These are phyloP conservation scores for Narthecium ossifragum DNA, from an alignment of 106 monocot genomes.

Conservation along the genomic window DNA sequence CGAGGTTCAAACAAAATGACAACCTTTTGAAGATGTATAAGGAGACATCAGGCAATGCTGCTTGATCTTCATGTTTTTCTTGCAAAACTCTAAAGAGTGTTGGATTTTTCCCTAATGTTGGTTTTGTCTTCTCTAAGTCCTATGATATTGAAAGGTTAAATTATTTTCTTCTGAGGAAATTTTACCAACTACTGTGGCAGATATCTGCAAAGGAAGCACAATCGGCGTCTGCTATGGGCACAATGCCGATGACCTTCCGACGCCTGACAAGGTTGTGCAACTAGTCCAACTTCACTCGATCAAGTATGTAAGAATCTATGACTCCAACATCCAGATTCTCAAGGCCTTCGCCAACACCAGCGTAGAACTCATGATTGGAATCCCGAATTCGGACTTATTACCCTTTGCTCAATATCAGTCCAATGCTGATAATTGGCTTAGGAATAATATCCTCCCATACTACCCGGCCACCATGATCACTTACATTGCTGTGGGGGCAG, in stretches of 20 bases:
- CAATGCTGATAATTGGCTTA: slow-evolving; percentile 90
- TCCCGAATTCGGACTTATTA: slow-evolving; percentile 89
- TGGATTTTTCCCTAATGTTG: no score
- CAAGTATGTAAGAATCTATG: slow-evolving; percentile 84
- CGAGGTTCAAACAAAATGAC: no score
- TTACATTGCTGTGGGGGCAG: slow-evolving; percentile 79
- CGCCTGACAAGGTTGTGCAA: slow-evolving; percentile 85
- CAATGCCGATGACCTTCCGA: slow-evolving; percentile 93
- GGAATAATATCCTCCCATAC: slow-evolving; percentile 81
- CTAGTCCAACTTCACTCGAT: slow-evolving; percentile 66
- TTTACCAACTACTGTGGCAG: slow-evolving; percentile 2
- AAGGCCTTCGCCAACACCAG: slow-evolving; percentile 93
- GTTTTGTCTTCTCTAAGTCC: no score
- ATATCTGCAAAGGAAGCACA: slow-evolving; percentile 39
- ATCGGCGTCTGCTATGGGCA: slow-evolving; percentile 92
- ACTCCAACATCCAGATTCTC: slow-evolving; percentile 85
- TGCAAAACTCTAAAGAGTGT: neutral
- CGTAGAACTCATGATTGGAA: slow-evolving; percentile 78
- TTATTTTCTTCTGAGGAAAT: no score
- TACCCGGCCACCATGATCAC: slow-evolving; percentile 89
- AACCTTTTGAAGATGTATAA: neutral
- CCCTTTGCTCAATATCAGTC: slow-evolving; percentile 87
- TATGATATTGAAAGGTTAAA: no score
- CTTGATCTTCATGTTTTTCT: neutral
- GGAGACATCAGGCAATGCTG: neutral